Evolutionary conservation across 164 flowering plant species (phyloP).

Genomic region (Vitis rupestris): DNA sequence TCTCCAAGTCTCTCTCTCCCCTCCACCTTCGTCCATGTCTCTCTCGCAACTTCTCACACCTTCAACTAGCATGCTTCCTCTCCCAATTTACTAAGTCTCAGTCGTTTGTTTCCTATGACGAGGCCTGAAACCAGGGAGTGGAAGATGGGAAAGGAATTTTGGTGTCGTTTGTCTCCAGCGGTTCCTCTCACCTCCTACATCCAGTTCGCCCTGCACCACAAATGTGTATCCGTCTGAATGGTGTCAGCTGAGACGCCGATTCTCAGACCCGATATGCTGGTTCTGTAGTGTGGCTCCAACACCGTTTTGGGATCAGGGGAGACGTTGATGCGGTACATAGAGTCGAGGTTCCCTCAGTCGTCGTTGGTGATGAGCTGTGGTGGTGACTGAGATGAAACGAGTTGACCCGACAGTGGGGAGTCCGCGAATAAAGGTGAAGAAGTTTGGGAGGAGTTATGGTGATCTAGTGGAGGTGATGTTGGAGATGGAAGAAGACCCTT

Average conservation of each 20-base stretch:
- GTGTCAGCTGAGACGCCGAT: conserved; percentile 24
- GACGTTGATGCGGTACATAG: conserved; percentile 40
- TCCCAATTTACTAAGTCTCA: too few species aligned
- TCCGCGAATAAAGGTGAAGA: conserved; percentile 67
- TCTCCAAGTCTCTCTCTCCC: too few species aligned
- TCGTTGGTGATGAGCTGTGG: conserved; percentile 20
- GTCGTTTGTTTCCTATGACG: too few species aligned
- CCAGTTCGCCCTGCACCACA: conserved; percentile 49
- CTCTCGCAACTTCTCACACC: too few species aligned
- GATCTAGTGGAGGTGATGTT: conserved; percentile 55
- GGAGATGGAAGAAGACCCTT: conserved; percentile 19
- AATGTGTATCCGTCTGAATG: conserved; percentile 33
- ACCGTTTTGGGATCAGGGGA: conserved; percentile 36
- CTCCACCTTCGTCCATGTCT: too few species aligned
- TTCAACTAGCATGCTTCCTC: too few species aligned
- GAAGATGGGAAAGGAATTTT: too few species aligned
- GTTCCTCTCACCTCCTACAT: conserved; percentile 30
- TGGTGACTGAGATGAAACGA: conserved; percentile 16
- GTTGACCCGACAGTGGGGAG: conserved; percentile 55
- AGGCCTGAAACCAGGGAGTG: too few species aligned
- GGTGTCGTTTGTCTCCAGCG: conserved; percentile 10
- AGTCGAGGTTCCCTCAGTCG: conserved; percentile 54
- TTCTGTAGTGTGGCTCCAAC: too few species aligned
- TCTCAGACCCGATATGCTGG: not conserved
- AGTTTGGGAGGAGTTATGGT: conserved; percentile 52